Evolutionary conservation across 2,329 filamentous ascomycete species (phyloP).

Genomic region (Uncinocarpus reesii): DNA sequence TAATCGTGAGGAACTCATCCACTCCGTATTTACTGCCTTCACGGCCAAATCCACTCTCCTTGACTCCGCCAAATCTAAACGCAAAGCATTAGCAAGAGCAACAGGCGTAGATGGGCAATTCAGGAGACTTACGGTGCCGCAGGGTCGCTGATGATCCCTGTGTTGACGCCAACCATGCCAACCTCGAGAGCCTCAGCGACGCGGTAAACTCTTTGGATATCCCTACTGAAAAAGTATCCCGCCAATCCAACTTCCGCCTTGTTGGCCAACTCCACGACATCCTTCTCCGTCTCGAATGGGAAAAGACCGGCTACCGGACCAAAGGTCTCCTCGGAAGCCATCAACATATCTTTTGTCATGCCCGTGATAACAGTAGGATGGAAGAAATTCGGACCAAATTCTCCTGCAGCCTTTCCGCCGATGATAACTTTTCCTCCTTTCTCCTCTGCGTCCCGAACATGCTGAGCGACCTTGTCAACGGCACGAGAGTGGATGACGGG

Average conservation of each 20-base stretch:
- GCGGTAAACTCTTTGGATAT: conserved; percentile 49
- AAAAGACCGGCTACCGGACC: conserved; percentile 87
- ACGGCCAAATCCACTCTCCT: conserved; percentile 69
- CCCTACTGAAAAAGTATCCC: conserved; percentile 77
- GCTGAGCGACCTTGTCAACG: conserved; percentile 63
- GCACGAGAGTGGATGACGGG: conserved; percentile 66
- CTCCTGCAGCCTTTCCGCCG: conserved; percentile 62
- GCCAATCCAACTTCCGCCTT: conserved; percentile 74
- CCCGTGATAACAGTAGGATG: conserved; percentile 79
- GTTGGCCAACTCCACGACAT: conserved; percentile 79
- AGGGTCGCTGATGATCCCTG: conserved; percentile 50
- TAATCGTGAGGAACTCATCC: conserved; percentile 64
- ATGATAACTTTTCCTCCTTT: conserved; percentile 67
- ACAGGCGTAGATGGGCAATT: not conserved
- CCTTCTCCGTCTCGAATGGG: conserved; percentile 75
- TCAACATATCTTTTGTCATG: conserved; percentile 74
- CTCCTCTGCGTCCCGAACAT: conserved; percentile 65
- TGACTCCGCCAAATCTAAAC: conserved; percentile 64
- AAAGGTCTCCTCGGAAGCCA: conserved; percentile 86
- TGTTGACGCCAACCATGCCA: conserved; percentile 56
- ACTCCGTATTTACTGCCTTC: conserved; percentile 71
- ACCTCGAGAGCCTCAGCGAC: conserved; percentile 49
- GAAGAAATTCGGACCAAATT: conserved; percentile 78
- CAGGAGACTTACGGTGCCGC: conserved; percentile 37
- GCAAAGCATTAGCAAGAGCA: not conserved